Evolutionary conservation across 306 rosid species (phyloP), one percentile per base, ranked within the genome.

Genomic region (Lithocarpus polystachyus): DNA sequence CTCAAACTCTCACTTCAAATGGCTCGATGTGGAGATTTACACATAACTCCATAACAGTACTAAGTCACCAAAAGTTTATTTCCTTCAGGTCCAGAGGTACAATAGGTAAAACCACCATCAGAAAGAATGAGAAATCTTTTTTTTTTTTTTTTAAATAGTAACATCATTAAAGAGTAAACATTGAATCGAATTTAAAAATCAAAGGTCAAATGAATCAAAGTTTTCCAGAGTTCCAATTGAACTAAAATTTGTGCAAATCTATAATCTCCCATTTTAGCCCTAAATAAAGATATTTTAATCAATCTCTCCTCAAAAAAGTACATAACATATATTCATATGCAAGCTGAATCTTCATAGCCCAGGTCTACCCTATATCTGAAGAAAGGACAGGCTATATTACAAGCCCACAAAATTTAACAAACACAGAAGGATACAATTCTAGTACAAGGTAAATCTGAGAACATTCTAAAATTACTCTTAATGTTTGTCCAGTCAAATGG

Each of bases 401-500:
- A 57, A 10, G 22, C 14, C 29, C 28, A n/a, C n/a, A n/a, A n/a
- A n/a, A n/a, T n/a, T n/a, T n/a, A n/a, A n/a, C n/a, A n/a, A n/a
- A n/a, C n/a, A 57, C 13, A 22, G 26, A 57, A 20, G 28, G 37
- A 3, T n/a, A 19, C 24, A 57, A 3, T 33, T 23, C 15, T 17
- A 24, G 9, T 15, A 60, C 33, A 60, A 22, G 29, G 12, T 57
- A 7, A 13, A 1, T 57, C 67, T 6, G 15, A 24, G 18, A 60
- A 23, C 33, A 12, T 12, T 5, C 31, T 24, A 17, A 24, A 60
- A 14, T 24, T 60, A 23, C 33, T 24, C 24, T 22, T n/a, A n/a
- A n/a, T n/a, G n/a, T n/a, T n/a, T 17, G 24, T 56, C 75, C 82
- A 52, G 56, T 72, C 76, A 81, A 74, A 73, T 76, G 75, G 35